Evolutionary conservation across 2,329 filamentous ascomycete genomes (phyloP), one percentile per base, ranked within the genome.

Genomic region (Didymella arachidicola): DNA sequence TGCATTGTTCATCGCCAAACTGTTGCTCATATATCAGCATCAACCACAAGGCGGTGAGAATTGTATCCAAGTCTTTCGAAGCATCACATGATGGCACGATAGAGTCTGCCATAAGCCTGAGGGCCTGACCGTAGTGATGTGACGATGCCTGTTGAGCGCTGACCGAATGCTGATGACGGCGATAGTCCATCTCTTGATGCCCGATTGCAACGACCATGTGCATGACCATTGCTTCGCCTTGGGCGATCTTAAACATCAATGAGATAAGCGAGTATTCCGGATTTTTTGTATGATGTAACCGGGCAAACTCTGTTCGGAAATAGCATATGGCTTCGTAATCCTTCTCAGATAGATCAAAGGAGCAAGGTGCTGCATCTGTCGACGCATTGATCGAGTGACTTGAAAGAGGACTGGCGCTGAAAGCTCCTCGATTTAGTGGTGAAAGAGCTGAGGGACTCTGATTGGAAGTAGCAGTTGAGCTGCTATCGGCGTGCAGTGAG

Each of bases 1-100:
- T 65, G 19, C 74, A 74, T 11, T 57, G 62, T 1, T 68, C 65
- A 16, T 79, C 76, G n/a, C 76, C 76, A 34, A 72, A 77, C 32
- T 76, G 76, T 53, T 78, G 76, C 61, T 78, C 76, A 34, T 78
- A 79, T 2, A 75, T 42, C 1, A 78, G 67, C 74, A 79, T 77
- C 10, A 79, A 59, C 60, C 74, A 78, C 7, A 77, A 49, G 0
- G 70, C 67, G 1, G 75, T 72, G 14, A 68, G 67, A 25, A 77
- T 69, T 0, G 65, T 63, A 46, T 76, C 74, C 2, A 77, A 61
- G 27, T 77, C 70, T 4, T 70, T 56, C 4, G 66, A 58, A 1
- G 47, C 50, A 14, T 59, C 38, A n/a, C 11, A 54, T 14, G 65
- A 62, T 19, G 63, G 62, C 25, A 75, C 48, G 6, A 57, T 65